A percentile compares a stretch with the other conserved stretches of the same genome.
phyloP scores from a whole-genome alignment of 1,284 basidiomycete genomes.

The Ganoderma sp. region DNA sequence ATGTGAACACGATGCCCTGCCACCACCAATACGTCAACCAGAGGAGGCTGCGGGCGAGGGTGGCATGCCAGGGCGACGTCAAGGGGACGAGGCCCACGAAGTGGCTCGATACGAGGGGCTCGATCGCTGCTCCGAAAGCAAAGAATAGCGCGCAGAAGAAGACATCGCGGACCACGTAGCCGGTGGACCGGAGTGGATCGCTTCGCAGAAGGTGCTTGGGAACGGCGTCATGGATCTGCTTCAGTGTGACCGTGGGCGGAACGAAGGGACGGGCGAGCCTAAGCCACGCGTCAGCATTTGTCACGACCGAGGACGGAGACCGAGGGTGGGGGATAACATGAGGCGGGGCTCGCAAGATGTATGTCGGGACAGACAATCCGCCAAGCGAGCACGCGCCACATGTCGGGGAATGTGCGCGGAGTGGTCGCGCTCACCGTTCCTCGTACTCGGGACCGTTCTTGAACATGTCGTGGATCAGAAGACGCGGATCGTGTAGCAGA shows the following conservation, averaged over 20 bases:
- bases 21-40: constrained; percentile 57
- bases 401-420: constrained; percentile 3
- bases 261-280: constrained; percentile 45
- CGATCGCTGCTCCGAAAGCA: constrained; percentile 48
- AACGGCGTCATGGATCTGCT: constrained; percentile 54
- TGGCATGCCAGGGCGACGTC: constrained; percentile 31
- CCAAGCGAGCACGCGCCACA: constrained; percentile 1
- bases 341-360: neutral
- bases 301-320: constrained; percentile 2
- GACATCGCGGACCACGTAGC: constrained; percentile 52
- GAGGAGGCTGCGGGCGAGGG: constrained; percentile 37
- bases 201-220: constrained; percentile 61
- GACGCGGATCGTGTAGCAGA: constrained; percentile 25
- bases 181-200: constrained; percentile 37
- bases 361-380: constrained; percentile 7
- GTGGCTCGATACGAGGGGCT: constrained; percentile 35
- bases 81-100: constrained; percentile 34
- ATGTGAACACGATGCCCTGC: constrained; percentile 55
- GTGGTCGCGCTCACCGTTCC: constrained; percentile 35
- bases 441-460: constrained; percentile 42
- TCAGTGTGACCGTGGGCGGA: constrained; percentile 51
- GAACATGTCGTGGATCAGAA: constrained; percentile 36
- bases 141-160: constrained; percentile 48
- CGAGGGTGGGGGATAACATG: neutral
- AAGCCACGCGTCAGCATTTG: constrained; percentile 13